Percentiles rank a stretch among this genome's conserved stretches.
These are phyloP conservation scores for Closterium sp. DNA, from an alignment of 139 green algal species.

Conservation along the genomic window DNA sequence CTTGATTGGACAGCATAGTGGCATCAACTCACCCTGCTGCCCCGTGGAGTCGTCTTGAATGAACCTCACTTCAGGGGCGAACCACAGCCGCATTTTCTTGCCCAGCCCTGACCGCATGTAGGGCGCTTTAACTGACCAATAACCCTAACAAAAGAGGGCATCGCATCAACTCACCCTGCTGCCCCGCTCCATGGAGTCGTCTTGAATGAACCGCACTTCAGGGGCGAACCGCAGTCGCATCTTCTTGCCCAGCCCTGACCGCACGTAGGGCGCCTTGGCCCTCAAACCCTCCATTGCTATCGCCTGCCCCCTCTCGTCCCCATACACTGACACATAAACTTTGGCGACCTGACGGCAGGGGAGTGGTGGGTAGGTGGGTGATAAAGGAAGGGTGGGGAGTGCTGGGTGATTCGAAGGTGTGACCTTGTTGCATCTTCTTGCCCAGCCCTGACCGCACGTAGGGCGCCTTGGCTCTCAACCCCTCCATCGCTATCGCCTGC, in stretches of 20 bases:
- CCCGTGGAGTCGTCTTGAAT: not conserved
- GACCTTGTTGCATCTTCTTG: slow-evolving; percentile 65
- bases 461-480: slow-evolving; percentile 61
- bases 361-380: too few relatives aligned
- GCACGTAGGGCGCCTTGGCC: slow-evolving; percentile 71
- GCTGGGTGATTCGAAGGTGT: slow-evolving; percentile 85
- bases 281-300: slow-evolving; percentile 74
- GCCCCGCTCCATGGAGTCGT: slow-evolving; percentile 69
- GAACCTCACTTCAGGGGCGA: not conserved
- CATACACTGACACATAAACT: slow-evolving; percentile 74
- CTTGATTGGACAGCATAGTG: too few relatives aligned
- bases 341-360: slow-evolving; percentile 61
- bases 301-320: slow-evolving; percentile 65
- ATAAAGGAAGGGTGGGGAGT: slow-evolving; percentile 73
- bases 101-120: not conserved
- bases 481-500: slow-evolving; percentile 70
- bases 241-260: slow-evolving; percentile 67
- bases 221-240: slow-evolving; percentile 78
- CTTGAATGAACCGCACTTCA: slow-evolving; percentile 84
- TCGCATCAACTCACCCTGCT: not conserved
- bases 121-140: not conserved
- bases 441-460: slow-evolving; percentile 85
- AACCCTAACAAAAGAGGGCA: not conserved
- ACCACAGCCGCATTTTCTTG: not conserved
- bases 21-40: not conserved